These are phyloP conservation scores for Tephrocybe rancida DNA, from an alignment of 768 basidiomycete genomes.

Conservation along the genomic window DNA sequence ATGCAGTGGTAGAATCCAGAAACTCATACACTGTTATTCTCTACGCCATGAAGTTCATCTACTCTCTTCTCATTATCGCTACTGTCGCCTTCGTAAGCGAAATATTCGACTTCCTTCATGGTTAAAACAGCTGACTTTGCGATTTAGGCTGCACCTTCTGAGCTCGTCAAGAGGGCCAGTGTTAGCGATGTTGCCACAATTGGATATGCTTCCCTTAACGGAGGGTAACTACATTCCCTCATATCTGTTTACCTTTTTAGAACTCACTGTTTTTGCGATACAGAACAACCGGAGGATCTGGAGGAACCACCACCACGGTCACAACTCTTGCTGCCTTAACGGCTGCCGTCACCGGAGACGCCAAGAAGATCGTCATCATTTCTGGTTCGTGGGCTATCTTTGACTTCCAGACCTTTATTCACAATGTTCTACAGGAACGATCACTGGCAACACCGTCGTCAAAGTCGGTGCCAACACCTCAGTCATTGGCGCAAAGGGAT, in stretches of 20 bases:
- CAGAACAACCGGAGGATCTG: constrained; percentile 47
- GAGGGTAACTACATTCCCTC: constrained; percentile 28
- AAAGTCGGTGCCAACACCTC: constrained; percentile 48
- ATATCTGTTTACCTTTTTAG: background rate
- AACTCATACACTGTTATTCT: background rate
- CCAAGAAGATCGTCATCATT: constrained; percentile 46
- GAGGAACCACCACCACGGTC: constrained; percentile 45
- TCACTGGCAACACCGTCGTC: constrained; percentile 44
- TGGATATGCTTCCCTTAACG: constrained; percentile 41
- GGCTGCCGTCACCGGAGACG: constrained; percentile 39
- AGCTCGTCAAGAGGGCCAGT: constrained; percentile 29
- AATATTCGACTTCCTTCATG: background rate
- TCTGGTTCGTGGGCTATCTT: constrained; percentile 28
- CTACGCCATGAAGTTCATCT: constrained; percentile 23
- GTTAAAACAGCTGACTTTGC: background rate
- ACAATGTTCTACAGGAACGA: constrained; percentile 34
- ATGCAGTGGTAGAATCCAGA: background rate
- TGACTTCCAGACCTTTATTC: background rate
- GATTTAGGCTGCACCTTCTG: constrained; percentile 14
- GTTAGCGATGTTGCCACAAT: constrained; percentile 36
- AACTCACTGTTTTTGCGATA: background rate
- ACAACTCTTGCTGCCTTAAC: constrained; percentile 44
- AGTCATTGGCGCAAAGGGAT: constrained; percentile 40
- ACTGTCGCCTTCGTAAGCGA: constrained; percentile 17
- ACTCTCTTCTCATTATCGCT: constrained; percentile 20